A percentile compares a stretch with the other conserved stretches of the same genome.
phyloP scores from a whole-genome alignment of 306 rosid genomes.

The Cercis canadensis region DNA sequence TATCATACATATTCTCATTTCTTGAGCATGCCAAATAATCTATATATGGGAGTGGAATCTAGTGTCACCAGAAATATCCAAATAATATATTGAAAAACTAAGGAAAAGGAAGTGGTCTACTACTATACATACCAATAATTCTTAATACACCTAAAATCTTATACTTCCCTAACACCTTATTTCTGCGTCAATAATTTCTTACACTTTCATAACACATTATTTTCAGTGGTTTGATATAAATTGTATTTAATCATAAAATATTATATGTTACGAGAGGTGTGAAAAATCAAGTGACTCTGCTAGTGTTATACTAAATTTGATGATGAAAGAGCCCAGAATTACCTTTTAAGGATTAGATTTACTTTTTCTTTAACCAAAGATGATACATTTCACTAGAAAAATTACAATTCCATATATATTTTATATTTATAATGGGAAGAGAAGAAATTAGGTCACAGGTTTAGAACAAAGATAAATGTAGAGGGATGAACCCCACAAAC shows the following conservation, averaged over 20 bases:
- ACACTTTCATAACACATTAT: too few relatives aligned
- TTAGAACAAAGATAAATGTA: too few relatives aligned
- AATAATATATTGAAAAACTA: background rate
- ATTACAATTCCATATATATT: too few relatives aligned
- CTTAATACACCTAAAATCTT: background rate
- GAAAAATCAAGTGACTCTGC: background rate
- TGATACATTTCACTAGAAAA: too few relatives aligned
- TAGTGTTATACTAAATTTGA: background rate
- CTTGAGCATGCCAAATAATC: slow-evolving; percentile 2
- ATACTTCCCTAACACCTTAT: background rate
- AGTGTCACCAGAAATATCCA: slow-evolving; percentile 12
- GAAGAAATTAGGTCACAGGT: too few relatives aligned
- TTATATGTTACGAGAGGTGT: too few relatives aligned
- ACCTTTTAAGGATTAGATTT: background rate
- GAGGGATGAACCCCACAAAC: too few relatives aligned
- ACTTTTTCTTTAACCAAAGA: too few relatives aligned
- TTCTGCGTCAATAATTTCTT: background rate
- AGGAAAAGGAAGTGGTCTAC: slow-evolving; percentile 33
- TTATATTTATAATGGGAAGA: too few relatives aligned
- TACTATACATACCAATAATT: slow-evolving; percentile 22
- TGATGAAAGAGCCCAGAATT: background rate
- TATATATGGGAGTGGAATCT: slow-evolving; percentile 13
- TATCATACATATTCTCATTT: slow-evolving; percentile 14
- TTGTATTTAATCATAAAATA: background rate
- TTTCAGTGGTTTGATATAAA: background rate